phyloP scores from a whole-genome alignment of 2,329 filamentous ascomycete genomes.

The Chaetomiaceae sp. region DNA sequence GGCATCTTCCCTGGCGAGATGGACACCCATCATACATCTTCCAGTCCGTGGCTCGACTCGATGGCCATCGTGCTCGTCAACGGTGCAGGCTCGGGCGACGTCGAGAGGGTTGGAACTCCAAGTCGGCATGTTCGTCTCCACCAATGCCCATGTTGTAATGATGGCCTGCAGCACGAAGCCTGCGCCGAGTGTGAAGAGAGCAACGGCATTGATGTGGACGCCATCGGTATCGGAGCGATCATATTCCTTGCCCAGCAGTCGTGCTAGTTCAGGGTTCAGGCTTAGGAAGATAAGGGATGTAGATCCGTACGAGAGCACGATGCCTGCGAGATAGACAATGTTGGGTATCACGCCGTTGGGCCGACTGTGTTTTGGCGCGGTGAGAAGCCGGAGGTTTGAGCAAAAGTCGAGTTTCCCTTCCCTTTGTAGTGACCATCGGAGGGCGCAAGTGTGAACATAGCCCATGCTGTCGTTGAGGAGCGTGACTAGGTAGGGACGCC shows the following conservation, averaged over 20 bases:
- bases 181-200: conserved; percentile 27
- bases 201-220: conserved; percentile 25
- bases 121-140: conserved; percentile 26
- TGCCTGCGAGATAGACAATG: conserved; percentile 24
- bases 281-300: conserved; percentile 30
- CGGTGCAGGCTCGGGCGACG: conserved; percentile 25
- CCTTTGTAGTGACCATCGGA: conserved; percentile 31
- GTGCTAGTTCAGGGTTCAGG: conserved; percentile 25
- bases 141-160: conserved; percentile 29
- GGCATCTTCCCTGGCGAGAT: conserved; percentile 21
- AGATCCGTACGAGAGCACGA: conserved; percentile 30
- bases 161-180: conserved; percentile 29
- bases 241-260: conserved; percentile 15
- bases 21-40: conserved; percentile 30
- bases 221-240: conserved; percentile 11
- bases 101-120: conserved; percentile 33
- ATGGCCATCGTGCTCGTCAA: conserved; percentile 18
- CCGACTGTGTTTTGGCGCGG: conserved; percentile 21
- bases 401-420: conserved; percentile 32
- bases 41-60: conserved; percentile 18
- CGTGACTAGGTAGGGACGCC: conserved; percentile 20
- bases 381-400: conserved; percentile 31
- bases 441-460: conserved; percentile 31
- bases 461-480: conserved; percentile 32
- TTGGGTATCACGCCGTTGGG: conserved; percentile 30